These are phyloP conservation scores for Trichoderma gracile DNA, from an alignment of 2,329 filamentous ascomycete species.

Conservation along the genomic window DNA sequence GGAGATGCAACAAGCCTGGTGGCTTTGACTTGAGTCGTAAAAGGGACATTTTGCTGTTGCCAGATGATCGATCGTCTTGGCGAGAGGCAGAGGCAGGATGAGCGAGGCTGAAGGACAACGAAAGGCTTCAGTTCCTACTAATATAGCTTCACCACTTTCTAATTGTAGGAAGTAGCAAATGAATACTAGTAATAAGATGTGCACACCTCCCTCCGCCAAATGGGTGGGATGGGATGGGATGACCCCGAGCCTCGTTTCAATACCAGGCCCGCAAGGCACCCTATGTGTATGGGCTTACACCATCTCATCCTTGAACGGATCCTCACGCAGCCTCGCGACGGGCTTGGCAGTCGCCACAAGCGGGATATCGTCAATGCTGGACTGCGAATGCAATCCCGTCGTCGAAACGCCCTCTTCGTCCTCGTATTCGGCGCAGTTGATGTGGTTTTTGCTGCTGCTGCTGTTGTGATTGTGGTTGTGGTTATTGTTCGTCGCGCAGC, in stretches of 20 bases:
- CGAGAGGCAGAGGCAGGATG: background rate
- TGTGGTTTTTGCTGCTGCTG: too few species aligned
- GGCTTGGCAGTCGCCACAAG: slow-evolving; percentile 27
- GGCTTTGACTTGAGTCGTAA: slow-evolving; percentile 14
- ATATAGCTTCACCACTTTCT: too few species aligned
- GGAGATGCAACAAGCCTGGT: background rate
- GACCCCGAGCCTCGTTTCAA: too few species aligned
- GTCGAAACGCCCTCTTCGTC: slow-evolving; percentile 30
- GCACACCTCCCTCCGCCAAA: too few species aligned
- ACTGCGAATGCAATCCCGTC: slow-evolving; percentile 29
- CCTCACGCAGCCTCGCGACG: slow-evolving; percentile 4
- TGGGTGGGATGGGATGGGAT: too few species aligned
- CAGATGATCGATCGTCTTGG: slow-evolving; percentile 11
- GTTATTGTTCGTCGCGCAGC: background rate
- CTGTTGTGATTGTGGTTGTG: background rate
- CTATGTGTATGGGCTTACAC: too few species aligned
- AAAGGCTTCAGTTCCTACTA: too few species aligned
- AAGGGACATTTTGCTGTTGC: background rate
- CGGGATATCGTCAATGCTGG: slow-evolving; percentile 34
- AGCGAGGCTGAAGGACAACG: too few species aligned
- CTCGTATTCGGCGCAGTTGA: slow-evolving; percentile 19
- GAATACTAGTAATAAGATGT: too few species aligned
- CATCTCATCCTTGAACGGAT: slow-evolving; percentile 17
- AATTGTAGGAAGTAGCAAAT: too few species aligned
- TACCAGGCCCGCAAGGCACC: too few species aligned